Evolutionary conservation across 2,329 filamentous ascomycete species (phyloP).

Genomic region (Diaporthe ampelina): DNA sequence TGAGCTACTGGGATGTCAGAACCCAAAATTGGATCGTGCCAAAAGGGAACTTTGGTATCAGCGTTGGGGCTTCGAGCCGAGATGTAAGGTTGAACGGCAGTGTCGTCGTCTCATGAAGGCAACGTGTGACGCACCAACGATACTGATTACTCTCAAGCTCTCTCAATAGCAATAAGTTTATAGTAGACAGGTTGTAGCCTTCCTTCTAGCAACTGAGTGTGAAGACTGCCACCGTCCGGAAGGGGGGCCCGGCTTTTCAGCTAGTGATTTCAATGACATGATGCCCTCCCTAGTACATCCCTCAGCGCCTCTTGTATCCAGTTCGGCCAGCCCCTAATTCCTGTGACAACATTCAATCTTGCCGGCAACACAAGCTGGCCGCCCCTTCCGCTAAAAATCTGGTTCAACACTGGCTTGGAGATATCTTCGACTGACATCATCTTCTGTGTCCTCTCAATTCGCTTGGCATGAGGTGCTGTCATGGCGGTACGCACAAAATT

Average conservation of each 20-base stretch:
- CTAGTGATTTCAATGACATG: neutral
- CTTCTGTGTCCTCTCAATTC: slow-evolving; percentile 48
- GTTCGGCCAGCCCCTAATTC: slow-evolving; percentile 57
- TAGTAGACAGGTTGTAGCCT: neutral
- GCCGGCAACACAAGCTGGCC: slow-evolving; percentile 62
- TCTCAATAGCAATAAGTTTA: neutral
- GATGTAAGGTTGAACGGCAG: slow-evolving; percentile 58
- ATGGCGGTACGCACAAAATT: slow-evolving; percentile 65
- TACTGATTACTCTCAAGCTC: neutral
- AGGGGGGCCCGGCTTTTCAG: too few relatives aligned
- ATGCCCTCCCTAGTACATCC: slow-evolving; percentile 43
- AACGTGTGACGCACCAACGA: too few relatives aligned
- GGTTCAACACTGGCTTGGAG: slow-evolving; percentile 62
- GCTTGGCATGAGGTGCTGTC: slow-evolving; percentile 51
- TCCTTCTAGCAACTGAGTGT: neutral
- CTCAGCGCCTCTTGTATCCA: slow-evolving; percentile 53
- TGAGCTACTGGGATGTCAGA: slow-evolving; percentile 74
- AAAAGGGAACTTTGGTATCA: slow-evolving; percentile 57
- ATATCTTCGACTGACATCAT: slow-evolving; percentile 56
- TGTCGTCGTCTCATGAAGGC: slow-evolving; percentile 42
- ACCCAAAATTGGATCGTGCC: slow-evolving; percentile 73
- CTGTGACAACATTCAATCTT: slow-evolving; percentile 44
- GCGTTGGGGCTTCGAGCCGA: slow-evolving; percentile 61
- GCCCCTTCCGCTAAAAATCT: slow-evolving; percentile 63
- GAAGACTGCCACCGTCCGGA: neutral